Evolutionary conservation across 2,329 filamentous ascomycete genomes (phyloP), one percentile per base, ranked within the genome.

Genomic region (Cercospora sesami): DNA sequence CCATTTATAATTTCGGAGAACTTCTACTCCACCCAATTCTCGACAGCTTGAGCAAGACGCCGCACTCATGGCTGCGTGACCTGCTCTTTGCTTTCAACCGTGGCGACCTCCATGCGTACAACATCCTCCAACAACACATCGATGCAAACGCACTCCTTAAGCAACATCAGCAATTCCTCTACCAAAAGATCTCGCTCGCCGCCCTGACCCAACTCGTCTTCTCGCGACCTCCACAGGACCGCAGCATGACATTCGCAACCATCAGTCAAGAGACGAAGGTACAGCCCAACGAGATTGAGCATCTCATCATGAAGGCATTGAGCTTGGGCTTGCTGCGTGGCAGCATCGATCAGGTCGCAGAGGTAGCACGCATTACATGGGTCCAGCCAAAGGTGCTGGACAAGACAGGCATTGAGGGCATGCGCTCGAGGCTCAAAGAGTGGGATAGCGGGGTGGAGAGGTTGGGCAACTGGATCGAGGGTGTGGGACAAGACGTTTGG

Each of bases 1-100:
- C 89, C 76, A 99, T 98, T 83, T 98, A 99, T 88, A 99, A 99
- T 85, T 99, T 99, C 75, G 95, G 95, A 80, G 95, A 99, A 84
- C 90, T 99, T n/a, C 88, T 99, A 33, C 87, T 99, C 73, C 95
- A 99, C 80, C 95, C 95, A 3, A 96, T 99, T 77, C 89, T 99
- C 71, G 92, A 97, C 78, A 90, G 91, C 21, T 87, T 99, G 63
- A 85, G 85, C 76, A 88, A 90, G 75, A 89, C 90, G 26, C 86
- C 90, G 51, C 88, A 96, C 78, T 85, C 89, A 62, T 99, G 95
- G 95, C 87, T 99, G 71, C 91, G 93, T 71, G 92, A 97, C 53
- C 89, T 99, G n/a, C 89, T 99, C 57, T 96, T 97, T 77, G 94
- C 95, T 67, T 99, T 97, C 85, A 99, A 99, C 84, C 90, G 93